A percentile compares a stretch with the other conserved stretches of the same genome.
Conservation (phyloP, 176 grass and related monocot genomes). For the Guadua angustifolia region DNA sequence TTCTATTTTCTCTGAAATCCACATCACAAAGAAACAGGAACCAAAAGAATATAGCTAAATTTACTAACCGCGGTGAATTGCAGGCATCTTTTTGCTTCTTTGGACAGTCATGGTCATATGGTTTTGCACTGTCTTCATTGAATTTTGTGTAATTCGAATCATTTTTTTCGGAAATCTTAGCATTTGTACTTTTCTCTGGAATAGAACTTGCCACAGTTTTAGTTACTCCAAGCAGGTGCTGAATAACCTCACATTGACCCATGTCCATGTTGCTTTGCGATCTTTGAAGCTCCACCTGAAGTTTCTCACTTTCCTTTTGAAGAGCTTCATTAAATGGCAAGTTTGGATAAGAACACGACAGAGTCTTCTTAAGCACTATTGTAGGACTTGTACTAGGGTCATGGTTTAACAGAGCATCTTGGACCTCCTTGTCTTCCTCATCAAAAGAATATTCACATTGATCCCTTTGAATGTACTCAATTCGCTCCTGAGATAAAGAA, state of each 20-base stretch:
- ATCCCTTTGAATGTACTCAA: conserved; percentile 90
- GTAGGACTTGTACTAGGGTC: conserved; percentile 66
- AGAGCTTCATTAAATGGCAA: conserved; percentile 88
- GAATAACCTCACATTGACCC: conserved; percentile 84
- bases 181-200: conserved; percentile 57
- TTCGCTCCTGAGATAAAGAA: conserved; percentile 61
- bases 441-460: conserved; percentile 96
- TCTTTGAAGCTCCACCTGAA: conserved; percentile 90
- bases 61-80: conserved; percentile 48
- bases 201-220: conserved; percentile 65
- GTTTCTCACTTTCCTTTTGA: conserved; percentile 90
- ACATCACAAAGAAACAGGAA: conserved; percentile 31
- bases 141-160: conserved; percentile 39
- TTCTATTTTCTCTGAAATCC: neutral
- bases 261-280: conserved; percentile 86
- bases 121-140: conserved; percentile 44
- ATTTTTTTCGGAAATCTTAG: conserved; percentile 49
- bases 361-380: conserved; percentile 78
- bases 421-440: conserved; percentile 93
- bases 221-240: conserved; percentile 85
- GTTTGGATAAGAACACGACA: conserved; percentile 93
- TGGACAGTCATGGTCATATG: conserved; percentile 44
- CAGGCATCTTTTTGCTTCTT: conserved; percentile 49
- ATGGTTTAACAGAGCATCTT: conserved; percentile 77
- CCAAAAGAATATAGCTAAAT: conserved; percentile 8